Conservation (phyloP, 192 early-diverging fungal species). For the Phlyctochytrium arcticum region DNA sequence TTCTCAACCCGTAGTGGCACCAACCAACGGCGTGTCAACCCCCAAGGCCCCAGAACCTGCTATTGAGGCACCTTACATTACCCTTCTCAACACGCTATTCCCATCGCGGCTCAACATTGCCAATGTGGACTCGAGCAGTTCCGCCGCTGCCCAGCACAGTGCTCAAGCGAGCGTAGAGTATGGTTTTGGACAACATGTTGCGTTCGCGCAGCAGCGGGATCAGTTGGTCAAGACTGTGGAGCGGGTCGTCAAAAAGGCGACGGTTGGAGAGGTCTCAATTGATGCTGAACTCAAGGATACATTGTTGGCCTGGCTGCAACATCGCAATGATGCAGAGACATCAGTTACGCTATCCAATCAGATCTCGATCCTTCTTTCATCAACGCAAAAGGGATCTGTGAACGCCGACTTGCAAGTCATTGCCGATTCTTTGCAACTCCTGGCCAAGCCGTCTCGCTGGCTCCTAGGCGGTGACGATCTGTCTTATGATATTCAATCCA, state of each 20-base stretch:
- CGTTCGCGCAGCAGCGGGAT: conserved; percentile 62
- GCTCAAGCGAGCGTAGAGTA: conserved; percentile 73
- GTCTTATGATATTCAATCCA: conserved; percentile 82
- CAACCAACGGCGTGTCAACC: conserved; percentile 28
- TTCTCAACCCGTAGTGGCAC: conserved; percentile 30
- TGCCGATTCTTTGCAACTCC: conserved; percentile 41
- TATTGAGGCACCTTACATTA: conserved; percentile 74
- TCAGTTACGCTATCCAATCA: conserved; percentile 48
- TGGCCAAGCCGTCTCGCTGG: conserved; percentile 75
- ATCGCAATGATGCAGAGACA: conserved; percentile 50
- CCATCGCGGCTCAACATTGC: conserved; percentile 69
- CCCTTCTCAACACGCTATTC: conserved; percentile 77
- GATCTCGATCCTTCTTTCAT: conserved; percentile 42
- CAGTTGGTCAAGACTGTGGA: conserved; percentile 62
- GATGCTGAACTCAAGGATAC: conserved; percentile 41
- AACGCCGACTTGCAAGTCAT: conserved; percentile 23
- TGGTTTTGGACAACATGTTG: conserved; percentile 76
- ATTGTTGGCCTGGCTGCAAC: conserved; percentile 66
- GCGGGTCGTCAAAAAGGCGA: conserved; percentile 34
- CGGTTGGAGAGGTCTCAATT: neutral
- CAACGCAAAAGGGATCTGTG: conserved; percentile 19
- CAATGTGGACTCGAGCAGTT: conserved; percentile 67
- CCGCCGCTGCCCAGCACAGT: conserved; percentile 44
- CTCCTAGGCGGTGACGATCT: conserved; percentile 83
- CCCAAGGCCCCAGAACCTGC: conserved; percentile 30